Conservation (phyloP, 148 eudicot genomes). For the Vaccinium corymbosum region DNA sequence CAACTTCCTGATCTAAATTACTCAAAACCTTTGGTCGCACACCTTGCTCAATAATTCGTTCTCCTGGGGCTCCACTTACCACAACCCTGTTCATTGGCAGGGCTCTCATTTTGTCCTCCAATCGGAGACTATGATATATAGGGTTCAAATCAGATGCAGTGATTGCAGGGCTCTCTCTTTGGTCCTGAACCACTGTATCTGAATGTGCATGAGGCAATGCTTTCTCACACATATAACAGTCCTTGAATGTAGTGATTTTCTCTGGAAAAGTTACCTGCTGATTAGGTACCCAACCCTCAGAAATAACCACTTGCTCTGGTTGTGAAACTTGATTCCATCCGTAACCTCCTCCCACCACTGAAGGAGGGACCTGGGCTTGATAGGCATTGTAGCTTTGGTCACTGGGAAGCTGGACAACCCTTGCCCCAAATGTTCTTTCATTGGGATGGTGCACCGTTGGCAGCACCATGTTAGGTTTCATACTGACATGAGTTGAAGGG, state of each 20-base stretch:
- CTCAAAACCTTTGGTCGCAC: conserved; percentile 7
- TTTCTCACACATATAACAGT: conserved; percentile 82
- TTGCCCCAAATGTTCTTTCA: conserved; percentile 23
- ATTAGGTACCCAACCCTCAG: conserved; percentile 52
- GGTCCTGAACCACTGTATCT: conserved; percentile 62
- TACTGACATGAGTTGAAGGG: conserved; percentile 51
- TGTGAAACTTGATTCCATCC: conserved; percentile 64
- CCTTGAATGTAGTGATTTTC: conserved; percentile 31
- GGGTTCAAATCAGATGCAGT: conserved; percentile 41
- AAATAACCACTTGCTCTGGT: conserved; percentile 46
- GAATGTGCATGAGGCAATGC: conserved; percentile 95
- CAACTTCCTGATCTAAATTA: conserved; percentile 26
- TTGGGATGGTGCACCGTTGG: conserved; percentile 29
- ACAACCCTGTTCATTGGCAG: conserved; percentile 29
- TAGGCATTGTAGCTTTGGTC: conserved; percentile 57
- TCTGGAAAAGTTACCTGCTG: conserved; percentile 43
- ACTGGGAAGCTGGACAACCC: conserved; percentile 52
- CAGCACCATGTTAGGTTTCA: conserved; percentile 46
- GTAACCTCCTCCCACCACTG: conserved; percentile 44
- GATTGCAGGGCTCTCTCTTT: conserved; percentile 40
- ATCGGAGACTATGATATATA: conserved; percentile 49
- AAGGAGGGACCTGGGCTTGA: conserved; percentile 42
- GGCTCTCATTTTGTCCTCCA: conserved; percentile 44
- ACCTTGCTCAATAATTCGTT: conserved; percentile 24
- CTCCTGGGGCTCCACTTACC: conserved; percentile 24